These are phyloP conservation scores for Kappamyces sp. DNA, from an alignment of 192 early-diverging fungal genomes.

Conservation along the genomic window DNA sequence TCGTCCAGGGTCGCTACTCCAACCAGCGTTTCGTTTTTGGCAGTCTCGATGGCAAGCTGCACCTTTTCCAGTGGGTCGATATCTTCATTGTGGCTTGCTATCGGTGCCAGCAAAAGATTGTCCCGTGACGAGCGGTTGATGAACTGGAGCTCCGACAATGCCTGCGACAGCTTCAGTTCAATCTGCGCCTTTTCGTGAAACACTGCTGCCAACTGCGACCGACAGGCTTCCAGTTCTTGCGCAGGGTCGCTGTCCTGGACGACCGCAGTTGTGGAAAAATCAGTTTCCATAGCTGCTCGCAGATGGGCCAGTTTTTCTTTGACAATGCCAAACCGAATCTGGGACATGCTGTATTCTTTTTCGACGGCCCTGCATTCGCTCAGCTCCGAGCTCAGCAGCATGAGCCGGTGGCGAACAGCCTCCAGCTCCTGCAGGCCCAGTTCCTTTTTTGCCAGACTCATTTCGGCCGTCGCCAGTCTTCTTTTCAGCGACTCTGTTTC, in stretches of 20 bases:
- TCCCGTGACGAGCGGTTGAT: background rate
- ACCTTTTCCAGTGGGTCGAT: constrained; percentile 2
- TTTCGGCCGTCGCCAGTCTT: too few relatives aligned
- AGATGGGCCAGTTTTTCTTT: constrained; percentile 8
- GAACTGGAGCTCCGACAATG: constrained; percentile 11
- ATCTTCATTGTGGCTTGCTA: background rate
- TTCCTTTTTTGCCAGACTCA: background rate
- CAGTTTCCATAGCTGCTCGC: background rate
- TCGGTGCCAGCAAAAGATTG: constrained; percentile 11
- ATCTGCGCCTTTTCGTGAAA: constrained; percentile 15
- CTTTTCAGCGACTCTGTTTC: too few relatives aligned
- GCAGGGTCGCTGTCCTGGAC: background rate
- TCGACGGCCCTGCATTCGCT: background rate
- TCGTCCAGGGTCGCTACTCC: constrained; percentile 7
- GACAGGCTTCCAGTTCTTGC: background rate
- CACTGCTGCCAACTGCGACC: constrained; percentile 4
- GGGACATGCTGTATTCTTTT: background rate
- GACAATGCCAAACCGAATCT: background rate
- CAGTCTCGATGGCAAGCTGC: background rate
- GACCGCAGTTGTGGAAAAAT: background rate
- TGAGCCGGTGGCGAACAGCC: constrained; percentile 2
- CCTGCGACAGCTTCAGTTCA: constrained; percentile 13
- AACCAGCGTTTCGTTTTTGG: background rate
- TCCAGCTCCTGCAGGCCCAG: constrained; percentile 5
- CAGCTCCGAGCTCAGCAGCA: constrained; percentile 5